These are phyloP conservation scores for Naematelia aurantialba DNA, from an alignment of 768 basidiomycete species.

Conservation along the genomic window DNA sequence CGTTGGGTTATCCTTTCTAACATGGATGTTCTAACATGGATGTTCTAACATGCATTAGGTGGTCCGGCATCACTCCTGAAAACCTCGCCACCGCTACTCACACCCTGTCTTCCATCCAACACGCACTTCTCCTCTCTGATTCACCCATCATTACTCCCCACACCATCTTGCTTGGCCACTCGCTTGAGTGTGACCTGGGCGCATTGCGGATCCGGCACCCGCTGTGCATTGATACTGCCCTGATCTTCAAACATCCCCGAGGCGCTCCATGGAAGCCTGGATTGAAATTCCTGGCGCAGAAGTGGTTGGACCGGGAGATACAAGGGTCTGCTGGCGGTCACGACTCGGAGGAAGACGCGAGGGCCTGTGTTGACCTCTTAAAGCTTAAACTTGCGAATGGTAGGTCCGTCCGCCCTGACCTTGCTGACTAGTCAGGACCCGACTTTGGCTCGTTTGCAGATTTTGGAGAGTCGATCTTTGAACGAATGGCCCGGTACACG, in stretches of 20 bases:
- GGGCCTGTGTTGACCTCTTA: constrained; percentile 79
- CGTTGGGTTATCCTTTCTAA: no score
- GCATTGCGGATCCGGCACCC: constrained; percentile 84
- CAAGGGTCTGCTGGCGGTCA: constrained; percentile 66
- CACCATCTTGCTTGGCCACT: constrained; percentile 85
- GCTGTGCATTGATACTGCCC: constrained; percentile 82
- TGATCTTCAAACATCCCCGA: constrained; percentile 86
- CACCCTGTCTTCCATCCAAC: constrained; percentile 73
- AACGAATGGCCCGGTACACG: constrained; percentile 62
- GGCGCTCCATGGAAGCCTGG: constrained; percentile 91
- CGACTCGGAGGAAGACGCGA: constrained; percentile 90
- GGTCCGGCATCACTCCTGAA: constrained; percentile 86
- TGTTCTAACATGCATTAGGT: constrained; percentile 56
- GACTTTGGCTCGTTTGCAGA: constrained; percentile 83
- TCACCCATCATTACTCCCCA: constrained; percentile 51
- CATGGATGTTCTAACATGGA: no score
- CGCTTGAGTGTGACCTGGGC: constrained; percentile 87
- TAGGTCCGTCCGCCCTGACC: constrained; percentile 31
- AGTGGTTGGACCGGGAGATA: constrained; percentile 86
- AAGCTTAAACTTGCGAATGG: constrained; percentile 75
- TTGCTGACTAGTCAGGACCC: constrained; percentile 52
- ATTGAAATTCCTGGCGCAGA: constrained; percentile 92
- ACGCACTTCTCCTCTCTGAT: constrained; percentile 59
- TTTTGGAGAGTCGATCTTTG: constrained; percentile 83
- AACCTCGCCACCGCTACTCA: constrained; percentile 67